Evolutionary conservation across 2,329 filamentous ascomycete species (phyloP).

Genomic region (Neoascochyta sp.): DNA sequence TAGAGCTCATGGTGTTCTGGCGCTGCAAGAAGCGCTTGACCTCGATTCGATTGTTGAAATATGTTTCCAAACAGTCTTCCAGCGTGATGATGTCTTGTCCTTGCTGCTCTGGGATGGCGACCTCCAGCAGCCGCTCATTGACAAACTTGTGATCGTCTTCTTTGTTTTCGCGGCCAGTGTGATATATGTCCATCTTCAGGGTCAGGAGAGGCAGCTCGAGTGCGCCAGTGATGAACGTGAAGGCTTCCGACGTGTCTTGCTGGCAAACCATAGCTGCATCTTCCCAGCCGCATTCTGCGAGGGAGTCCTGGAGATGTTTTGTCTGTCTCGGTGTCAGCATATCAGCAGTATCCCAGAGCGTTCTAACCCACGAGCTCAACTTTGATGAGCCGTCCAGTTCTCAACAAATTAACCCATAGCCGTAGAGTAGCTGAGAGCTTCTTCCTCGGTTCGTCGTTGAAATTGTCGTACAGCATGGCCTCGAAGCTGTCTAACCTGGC

Average conservation of each 20-base stretch:
- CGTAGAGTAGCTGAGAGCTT: conserved; percentile 75
- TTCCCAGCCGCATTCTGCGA: conserved; percentile 84
- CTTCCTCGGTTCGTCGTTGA: conserved; percentile 66
- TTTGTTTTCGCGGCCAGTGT: conserved; percentile 78
- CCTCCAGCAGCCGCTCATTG: conserved; percentile 83
- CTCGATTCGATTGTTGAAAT: conserved; percentile 92
- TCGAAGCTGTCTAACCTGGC: conserved; percentile 86
- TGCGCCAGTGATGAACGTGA: conserved; percentile 88
- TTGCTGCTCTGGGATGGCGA: conserved; percentile 74
- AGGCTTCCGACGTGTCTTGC: conserved; percentile 94
- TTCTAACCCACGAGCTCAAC: conserved; percentile 66
- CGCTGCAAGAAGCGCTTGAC: conserved; percentile 72
- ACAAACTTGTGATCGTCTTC: conserved; percentile 92
- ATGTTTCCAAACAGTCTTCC: conserved; percentile 87
- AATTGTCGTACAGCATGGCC: conserved; percentile 79
- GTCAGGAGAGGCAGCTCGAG: conserved; percentile 83
- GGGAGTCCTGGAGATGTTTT: conserved; percentile 72
- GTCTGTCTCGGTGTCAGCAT: conserved; percentile 53
- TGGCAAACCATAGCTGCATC: conserved; percentile 75
- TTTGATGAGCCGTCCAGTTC: conserved; percentile 79
- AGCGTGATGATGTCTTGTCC: conserved; percentile 70
- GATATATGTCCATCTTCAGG: conserved; percentile 90
- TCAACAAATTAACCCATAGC: conserved; percentile 89
- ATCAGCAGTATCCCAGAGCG: background rate
- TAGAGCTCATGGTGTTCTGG: conserved; percentile 55